Base-by-base conservation (phyloP, 2,329 filamentous ascomycete species). In the Blumeria graminis region DNA sequence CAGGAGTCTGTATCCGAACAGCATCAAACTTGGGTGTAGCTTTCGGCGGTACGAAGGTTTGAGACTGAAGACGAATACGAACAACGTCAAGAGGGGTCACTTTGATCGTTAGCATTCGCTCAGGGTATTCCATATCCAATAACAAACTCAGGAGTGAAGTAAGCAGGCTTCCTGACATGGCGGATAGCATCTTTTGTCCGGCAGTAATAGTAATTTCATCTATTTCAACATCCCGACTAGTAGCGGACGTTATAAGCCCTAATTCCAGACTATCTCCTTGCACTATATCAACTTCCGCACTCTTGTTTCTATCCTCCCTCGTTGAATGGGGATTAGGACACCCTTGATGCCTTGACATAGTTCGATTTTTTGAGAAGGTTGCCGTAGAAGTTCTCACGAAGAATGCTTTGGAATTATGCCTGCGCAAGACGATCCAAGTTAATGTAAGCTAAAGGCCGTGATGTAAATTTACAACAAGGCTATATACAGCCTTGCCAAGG, bases 1-100 rank as follows among this genome's bases (percentile, higher is more conserved):
- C 80, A 62, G 84, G 77, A 58, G 69, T 65, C 62, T 68, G 45
- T 65, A 69, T 60, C 68, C 81, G 67, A 65, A 76, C 70, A 63
- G 76, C 69, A 65, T 80, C 68, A 67, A 82, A 68, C 69, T 74
- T 72, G 66, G 76, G 71, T 65, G 67, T 60, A 73, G 63, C 76
- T 71, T 65, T 75, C 70, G 61, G 72, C 68, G 62, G 76, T 28
- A 28, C 4, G 65, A 46, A 69, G 66, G 74, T 73, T 71, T 96
- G 90, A 1, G 92, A 90, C 69, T 98, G 92, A 56, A 94, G 75
- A 60, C 92, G 87, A 51, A 98, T 87, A 60, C 92, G 86, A 59
- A 98, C 92, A 60, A 98, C 92, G 66, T 98, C 92, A 55, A 98
- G 81, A 51, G 92, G 92, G 5, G 92, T 98, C 35, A 94, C 90